Base-by-base conservation (phyloP, 768 basidiomycete genomes). In the Boletus rubroflammeus region DNA sequence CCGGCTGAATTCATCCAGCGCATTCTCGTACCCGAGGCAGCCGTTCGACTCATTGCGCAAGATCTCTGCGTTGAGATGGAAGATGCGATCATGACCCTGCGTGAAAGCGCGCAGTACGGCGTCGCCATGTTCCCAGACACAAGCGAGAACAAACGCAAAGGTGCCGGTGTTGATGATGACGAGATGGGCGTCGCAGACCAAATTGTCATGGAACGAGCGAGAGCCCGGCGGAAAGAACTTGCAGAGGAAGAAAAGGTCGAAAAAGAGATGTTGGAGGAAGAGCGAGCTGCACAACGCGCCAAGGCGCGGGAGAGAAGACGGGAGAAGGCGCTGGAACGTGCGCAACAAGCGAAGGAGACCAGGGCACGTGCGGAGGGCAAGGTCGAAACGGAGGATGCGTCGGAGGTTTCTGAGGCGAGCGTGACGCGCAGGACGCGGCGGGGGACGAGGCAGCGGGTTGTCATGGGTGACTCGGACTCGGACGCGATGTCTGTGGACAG, bases 1-100 rank as follows among this genome's bases (percentile, higher is more conserved):
- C 76, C 84, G 0, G 79, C 82, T 32, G 86, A 92, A 54, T 96
- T 94, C 64, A 77, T 93, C 35, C 84, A 88, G 36, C 84, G 85
- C 15, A 79, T 98, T 29, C 80, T 98, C n/a, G 84, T 98, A 3
- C 96, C 96, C 2, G 95, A 98, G 71, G 83, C 87, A 0, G 91
- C 87, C 0, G 75, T 87, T 38, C 76, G 80, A 23, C 81, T 98
- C n/a, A 91, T 98, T 56, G 83, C 83, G 75, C 77, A 88, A 54
- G 94, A 98, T 66, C 80, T 80, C 62, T 55, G 64, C 1, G 69
- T 85, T 11, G 62, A 69, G 39, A 76, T 75, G 3, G 69, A 75
- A 4, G 62, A 68, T 0, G 91, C 89, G 0, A 62, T 87, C 11
- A 63, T 70, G 21, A 81, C 90, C 6, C 68, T 94, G 46, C 78